phyloP scores from a whole-genome alignment of 148 eudicot genomes.

The Rhododendron ovatum region DNA sequence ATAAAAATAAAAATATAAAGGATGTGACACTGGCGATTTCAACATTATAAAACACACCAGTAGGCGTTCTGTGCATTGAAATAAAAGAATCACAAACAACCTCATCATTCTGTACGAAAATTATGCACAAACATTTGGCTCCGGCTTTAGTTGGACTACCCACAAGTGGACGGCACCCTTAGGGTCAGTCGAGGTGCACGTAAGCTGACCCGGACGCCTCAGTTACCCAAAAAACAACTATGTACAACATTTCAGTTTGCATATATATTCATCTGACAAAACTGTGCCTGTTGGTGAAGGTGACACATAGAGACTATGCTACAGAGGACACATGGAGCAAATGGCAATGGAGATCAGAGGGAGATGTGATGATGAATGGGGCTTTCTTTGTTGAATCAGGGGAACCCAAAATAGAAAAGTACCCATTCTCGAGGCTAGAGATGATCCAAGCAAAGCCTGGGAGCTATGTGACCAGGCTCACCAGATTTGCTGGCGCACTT shows the following conservation, averaged over 20 bases:
- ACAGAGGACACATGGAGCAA: not conserved
- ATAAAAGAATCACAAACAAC: no score
- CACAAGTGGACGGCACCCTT: no score
- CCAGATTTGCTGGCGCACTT: slow-evolving; percentile 6
- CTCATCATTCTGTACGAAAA: no score
- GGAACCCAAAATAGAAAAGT: not conserved
- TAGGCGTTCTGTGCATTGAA: no score
- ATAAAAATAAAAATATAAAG: no score
- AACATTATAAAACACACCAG: not conserved
- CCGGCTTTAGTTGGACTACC: not conserved
- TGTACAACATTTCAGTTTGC: not conserved
- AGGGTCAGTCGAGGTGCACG: no score
- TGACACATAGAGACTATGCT: not conserved
- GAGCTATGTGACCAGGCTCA: not conserved
- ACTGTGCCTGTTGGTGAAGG: not conserved
- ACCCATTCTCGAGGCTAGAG: not conserved
- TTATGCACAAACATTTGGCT: not conserved
- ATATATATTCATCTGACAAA: not conserved
- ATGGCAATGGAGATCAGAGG: slow-evolving; percentile 12
- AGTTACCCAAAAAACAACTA: not conserved
- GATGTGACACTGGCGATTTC: not conserved
- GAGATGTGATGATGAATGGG: slow-evolving; percentile 10
- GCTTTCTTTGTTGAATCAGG: slow-evolving; percentile 8
- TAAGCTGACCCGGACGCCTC: not conserved
- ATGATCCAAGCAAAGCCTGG: slow-evolving; percentile 5